Conservation (phyloP, 1,139 yeast genomes). For the Diutina rugosa region DNA sequence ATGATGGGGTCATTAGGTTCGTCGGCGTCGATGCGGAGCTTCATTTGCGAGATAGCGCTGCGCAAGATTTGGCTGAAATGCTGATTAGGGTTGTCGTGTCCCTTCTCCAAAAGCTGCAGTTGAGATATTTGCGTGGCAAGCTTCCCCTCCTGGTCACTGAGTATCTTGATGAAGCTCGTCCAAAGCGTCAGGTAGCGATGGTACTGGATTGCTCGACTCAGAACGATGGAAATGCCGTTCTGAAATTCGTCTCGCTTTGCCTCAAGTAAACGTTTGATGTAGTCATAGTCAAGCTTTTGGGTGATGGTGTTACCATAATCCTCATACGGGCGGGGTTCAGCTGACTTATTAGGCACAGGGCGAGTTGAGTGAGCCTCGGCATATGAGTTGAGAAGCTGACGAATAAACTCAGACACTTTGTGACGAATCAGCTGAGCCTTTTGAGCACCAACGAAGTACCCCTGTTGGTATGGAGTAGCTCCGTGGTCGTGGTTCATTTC, state of each 20-base stretch:
- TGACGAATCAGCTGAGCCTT: background rate
- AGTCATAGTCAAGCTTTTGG: background rate
- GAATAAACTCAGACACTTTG: background rate
- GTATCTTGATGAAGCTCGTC: background rate
- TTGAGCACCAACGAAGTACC: background rate
- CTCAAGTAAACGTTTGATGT: background rate
- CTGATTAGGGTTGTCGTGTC: background rate
- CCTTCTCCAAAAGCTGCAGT: background rate
- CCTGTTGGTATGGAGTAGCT: background rate
- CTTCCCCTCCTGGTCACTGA: background rate
- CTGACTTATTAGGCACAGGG: background rate
- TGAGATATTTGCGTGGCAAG: background rate
- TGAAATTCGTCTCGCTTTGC: background rate
- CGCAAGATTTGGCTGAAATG: background rate
- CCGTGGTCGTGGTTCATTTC: slow-evolving; percentile 1
- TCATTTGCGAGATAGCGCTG: background rate
- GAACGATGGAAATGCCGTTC: background rate
- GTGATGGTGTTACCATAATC: background rate
- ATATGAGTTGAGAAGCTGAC: background rate
- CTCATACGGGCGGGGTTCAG: background rate
- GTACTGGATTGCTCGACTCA: background rate
- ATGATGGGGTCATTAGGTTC: background rate
- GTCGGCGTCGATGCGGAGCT: background rate
- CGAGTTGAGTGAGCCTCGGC: background rate
- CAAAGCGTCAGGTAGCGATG: background rate